Conservation (phyloP, 257 asterid species). For the Solanum corneliomulleri region DNA sequence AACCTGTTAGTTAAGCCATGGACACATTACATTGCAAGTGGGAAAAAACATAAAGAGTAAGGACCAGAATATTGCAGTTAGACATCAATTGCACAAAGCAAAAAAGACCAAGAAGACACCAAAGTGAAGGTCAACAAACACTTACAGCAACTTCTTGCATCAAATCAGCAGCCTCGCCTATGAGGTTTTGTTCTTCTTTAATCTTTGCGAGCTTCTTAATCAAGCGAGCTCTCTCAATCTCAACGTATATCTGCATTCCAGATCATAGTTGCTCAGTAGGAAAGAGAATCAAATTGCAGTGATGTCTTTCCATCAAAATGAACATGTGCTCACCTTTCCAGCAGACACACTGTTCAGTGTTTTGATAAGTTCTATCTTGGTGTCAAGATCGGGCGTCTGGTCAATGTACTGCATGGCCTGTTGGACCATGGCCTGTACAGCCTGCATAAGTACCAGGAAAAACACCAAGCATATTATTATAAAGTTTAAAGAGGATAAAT, state of each 20-base stretch:
- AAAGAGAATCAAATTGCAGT: background rate
- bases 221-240: slow-evolving; percentile 95
- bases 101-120: background rate
- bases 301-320: background rate
- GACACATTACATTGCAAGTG: background rate
- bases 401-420: slow-evolving; percentile 92
- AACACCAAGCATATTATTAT: background rate
- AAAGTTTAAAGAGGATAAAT: background rate
- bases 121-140: background rate
- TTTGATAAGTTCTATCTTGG: slow-evolving; percentile 84
- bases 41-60: background rate
- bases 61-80: background rate
- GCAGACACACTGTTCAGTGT: slow-evolving; percentile 89
- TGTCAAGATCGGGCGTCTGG: slow-evolving; percentile 84
- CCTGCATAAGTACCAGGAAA: slow-evolving; percentile 30
- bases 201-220: slow-evolving; percentile 87
- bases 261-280: background rate
- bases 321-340: slow-evolving; percentile 54
- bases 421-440: slow-evolving; percentile 95
- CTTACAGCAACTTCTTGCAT: slow-evolving; percentile 99
- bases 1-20: slow-evolving; percentile 34
- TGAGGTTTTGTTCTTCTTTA: slow-evolving; percentile 82
- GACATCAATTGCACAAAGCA: background rate
- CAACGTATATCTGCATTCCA: slow-evolving; percentile 70
- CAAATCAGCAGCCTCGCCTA: slow-evolving; percentile 94